phyloP scores from a whole-genome alignment of 2,329 filamentous ascomycete genomes.

The Xylaria sp. region DNA sequence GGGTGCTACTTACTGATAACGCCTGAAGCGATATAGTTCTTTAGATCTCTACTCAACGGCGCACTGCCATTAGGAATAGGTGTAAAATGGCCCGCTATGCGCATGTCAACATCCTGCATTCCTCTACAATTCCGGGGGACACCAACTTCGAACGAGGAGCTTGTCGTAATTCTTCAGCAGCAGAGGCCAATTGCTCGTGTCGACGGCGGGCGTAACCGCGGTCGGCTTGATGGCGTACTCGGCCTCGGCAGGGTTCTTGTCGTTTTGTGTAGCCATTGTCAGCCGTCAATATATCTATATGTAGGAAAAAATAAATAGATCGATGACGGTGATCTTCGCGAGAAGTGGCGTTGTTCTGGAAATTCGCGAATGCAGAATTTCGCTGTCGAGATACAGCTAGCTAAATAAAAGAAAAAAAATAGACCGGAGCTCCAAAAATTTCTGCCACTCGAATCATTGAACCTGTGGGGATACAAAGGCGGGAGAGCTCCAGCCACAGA shows the following conservation, averaged over 20 bases:
- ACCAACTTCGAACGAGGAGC: constrained; percentile 38
- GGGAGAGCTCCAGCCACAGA: constrained; percentile 39
- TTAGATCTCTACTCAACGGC: constrained; percentile 92
- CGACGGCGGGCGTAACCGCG: constrained; percentile 77
- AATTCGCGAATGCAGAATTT: constrained; percentile 36
- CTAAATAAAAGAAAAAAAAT: constrained; percentile 34
- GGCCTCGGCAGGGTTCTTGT: constrained; percentile 44
- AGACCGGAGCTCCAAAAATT: constrained; percentile 49
- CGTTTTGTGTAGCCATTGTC: constrained; percentile 43
- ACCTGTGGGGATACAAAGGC: constrained; percentile 32
- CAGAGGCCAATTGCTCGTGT: constrained; percentile 92
- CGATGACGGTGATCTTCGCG: constrained; percentile 37
- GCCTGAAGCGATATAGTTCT: constrained; percentile 95
- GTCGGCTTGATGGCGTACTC: constrained; percentile 82
- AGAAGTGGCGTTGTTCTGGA: constrained; percentile 39
- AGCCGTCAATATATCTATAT: constrained; percentile 39
- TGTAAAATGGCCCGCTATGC: constrained; percentile 83
- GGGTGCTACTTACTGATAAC: constrained; percentile 77
- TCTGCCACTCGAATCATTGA: constrained; percentile 36
- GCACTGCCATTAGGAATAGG: constrained; percentile 94
- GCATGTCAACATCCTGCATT: constrained; percentile 28
- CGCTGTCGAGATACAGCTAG: constrained; percentile 30
- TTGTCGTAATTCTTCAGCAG: constrained; percentile 96
- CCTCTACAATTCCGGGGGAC: constrained; percentile 19
- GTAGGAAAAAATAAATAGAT: constrained; percentile 31